Evolutionary conservation across 2,329 filamentous ascomycete species (phyloP).

Genomic region (Lachnellula arida): DNA sequence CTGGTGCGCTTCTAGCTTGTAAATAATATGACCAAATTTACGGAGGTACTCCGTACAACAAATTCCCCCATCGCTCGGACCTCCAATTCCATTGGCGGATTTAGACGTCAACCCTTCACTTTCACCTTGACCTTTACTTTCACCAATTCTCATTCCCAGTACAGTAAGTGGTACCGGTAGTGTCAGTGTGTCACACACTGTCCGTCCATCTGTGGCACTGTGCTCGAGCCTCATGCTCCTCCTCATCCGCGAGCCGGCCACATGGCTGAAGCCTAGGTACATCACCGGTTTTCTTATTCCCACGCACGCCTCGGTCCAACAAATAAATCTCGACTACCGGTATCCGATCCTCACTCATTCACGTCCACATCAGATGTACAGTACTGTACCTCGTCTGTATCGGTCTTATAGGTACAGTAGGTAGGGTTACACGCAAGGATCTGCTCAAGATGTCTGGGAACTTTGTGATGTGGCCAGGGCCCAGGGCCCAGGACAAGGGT

Average conservation of each 20-base stretch:
- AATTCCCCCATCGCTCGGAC: slow-evolving; percentile 1
- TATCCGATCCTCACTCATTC: neutral
- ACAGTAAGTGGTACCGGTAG: neutral
- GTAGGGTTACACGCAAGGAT: neutral
- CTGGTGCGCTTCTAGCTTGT: too few relatives aligned
- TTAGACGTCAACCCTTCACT: neutral
- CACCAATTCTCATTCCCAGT: neutral
- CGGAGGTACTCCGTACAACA: too few relatives aligned
- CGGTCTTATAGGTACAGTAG: neutral
- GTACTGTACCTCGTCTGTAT: too few relatives aligned
- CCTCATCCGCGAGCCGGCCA: too few relatives aligned
- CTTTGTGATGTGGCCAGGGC: neutral
- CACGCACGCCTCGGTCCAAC: too few relatives aligned
- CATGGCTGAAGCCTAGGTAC: too few relatives aligned
- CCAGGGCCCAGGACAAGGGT: neutral
- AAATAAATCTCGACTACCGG: too few relatives aligned
- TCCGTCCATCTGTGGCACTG: too few relatives aligned
- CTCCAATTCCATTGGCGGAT: slow-evolving; percentile 5
- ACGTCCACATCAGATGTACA: neutral
- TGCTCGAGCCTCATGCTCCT: too few relatives aligned
- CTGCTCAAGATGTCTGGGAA: neutral
- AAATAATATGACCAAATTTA: too few relatives aligned
- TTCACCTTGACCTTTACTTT: neutral
- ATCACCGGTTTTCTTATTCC: too few relatives aligned
- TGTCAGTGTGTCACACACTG: too few relatives aligned